Evolutionary conservation across 345 rosid genomes (phyloP), one percentile per base, ranked within the genome.

Genomic region (Theobroma cacao): DNA sequence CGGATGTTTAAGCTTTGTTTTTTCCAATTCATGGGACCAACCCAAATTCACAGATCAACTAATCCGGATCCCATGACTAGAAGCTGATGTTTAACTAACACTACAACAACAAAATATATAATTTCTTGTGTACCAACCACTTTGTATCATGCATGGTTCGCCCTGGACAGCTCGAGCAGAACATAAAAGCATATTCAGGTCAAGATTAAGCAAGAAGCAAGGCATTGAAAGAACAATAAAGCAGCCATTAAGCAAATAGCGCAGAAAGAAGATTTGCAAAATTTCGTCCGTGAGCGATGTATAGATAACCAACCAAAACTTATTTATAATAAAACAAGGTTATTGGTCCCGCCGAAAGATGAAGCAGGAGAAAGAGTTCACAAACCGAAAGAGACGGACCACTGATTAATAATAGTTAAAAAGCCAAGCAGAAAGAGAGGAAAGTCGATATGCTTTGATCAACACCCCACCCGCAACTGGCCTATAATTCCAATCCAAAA

Each of bases 31-130:
- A 64, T 58, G 79, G 66, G 78, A 55, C 86, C 77, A 48, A 86
- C 80, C 64, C 74, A 40, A 59, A 43, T 36, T 79, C 80, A 78
- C 81, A 38, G 90, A 81, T 88, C 81, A 90, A 83, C 91, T 83
- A 89, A 84, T 88, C 70, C 56, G 62, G 81, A 79, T 78, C 80
- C 43, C 8, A 18, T 65, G 81, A 40, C 82, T 18, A 18, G 13
- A 26, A 10, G 28, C 30, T 28, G 75, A 41, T 82, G 80, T 78
- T 76, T 33, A 75, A 50, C 63, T 13, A 76, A 60, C 59, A 22
- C 58, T 69, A n/a, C 6, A 59, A 55, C 72, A 48, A 48, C 31
- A 20, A 40, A 56, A 17, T 67, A 14, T 12, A 52, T 58, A 48
- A 14, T 69, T 28, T 48, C 33, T n/a, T 33, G 28, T 33, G 31